Base-by-base conservation (phyloP, 345 rosid genomes). In the Populus simonii region DNA sequence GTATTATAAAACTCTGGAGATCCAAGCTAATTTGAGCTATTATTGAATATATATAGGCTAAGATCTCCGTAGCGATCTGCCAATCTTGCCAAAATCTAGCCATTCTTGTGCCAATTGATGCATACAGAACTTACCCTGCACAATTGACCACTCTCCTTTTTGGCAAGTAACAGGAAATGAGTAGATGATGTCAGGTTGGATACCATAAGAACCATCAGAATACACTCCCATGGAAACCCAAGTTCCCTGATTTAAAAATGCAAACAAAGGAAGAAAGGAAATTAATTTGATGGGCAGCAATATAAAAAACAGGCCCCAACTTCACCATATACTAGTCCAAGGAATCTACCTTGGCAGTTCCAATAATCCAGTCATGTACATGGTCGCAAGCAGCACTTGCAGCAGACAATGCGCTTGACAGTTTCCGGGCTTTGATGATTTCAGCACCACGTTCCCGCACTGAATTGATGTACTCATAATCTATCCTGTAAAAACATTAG, bases 191-290 rank as follows among this genome's bases (percentile, higher is more conserved):
- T 97, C 98, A 15, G 92, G 74, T 36, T 76, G 88, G 61, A 91
- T 86, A 12, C 92, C 91, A 38, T 94, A 94, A 27, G 97, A 94
- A 11, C 97, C 98, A 82, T 94, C 97, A 22, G 94, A 94, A 53
- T 77, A 89, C 55, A 94, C 97, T 68, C 97, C 98, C 98, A 91
- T 92, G 29, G 98, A 94, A 31, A 89, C 92, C 94, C 92, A 94
- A 23, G 84, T 87, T 66, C 98, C 97, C 93, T 91, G 53, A 36
- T 27, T n/a, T 15, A 5, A 51, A 67, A 29, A 75, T 25, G 51
- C 22, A 59, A 25, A 47, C 25, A 9, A 59, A 29, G 8, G 8
- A 57, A 20, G 35, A 57, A 1, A 12, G 27, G 43, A 65, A 8
- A 8, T 13, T 53, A 53, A 53, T 53, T 16, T 4, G 41, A 7